Base-by-base conservation (phyloP, 129 eudicot genomes). In the Solidago caesia region DNA sequence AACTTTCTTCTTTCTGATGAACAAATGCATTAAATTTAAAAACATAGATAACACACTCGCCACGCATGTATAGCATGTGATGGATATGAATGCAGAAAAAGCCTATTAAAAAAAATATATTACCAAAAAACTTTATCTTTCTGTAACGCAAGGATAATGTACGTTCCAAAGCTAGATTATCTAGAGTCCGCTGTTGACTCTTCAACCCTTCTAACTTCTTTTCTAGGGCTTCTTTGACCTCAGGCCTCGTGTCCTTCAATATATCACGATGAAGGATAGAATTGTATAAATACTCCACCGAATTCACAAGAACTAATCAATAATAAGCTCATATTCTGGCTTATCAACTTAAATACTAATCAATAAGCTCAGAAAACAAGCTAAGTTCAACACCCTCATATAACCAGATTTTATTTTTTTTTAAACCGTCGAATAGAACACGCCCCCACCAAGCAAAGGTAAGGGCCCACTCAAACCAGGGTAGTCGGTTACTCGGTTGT, bases 101-200 rank as follows among this genome's bases (percentile, higher is more conserved):
- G 21, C 27, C 12, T 64, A 21, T 41, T 14, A 33, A 13, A 11
- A 4, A 11, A 68, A 69, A 60, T 25, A 12, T 8, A 53, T 80
- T 82, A 94, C 98, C 99, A 81, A 94, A 94, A 83, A 94, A 94
- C 80, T 84, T 90, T 67, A 90, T 83, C 87, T 86, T 94, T 71
- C 86, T 85, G 77, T 94, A 71, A 71, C 92, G 97, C 81, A 90
- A 70, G 77, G 88, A 88, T 78, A 91, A 67, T 88, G 83, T 83
- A 53, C 90, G 96, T 81, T 93, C 96, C 77, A 85, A 79, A 78
- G 91, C 98, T 63, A 94, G 74, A 70, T 91, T 93, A 72, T 79
- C 87, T 21, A 75, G 86, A 67, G 74, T 70, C 72, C 87, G 93
- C 27, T 88, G 93, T 77, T 88, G 96, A 76, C 80, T 91, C 87